These are phyloP conservation scores for Prinsepia uniflora DNA, from an alignment of 306 rosid species.

Conservation along the genomic window DNA sequence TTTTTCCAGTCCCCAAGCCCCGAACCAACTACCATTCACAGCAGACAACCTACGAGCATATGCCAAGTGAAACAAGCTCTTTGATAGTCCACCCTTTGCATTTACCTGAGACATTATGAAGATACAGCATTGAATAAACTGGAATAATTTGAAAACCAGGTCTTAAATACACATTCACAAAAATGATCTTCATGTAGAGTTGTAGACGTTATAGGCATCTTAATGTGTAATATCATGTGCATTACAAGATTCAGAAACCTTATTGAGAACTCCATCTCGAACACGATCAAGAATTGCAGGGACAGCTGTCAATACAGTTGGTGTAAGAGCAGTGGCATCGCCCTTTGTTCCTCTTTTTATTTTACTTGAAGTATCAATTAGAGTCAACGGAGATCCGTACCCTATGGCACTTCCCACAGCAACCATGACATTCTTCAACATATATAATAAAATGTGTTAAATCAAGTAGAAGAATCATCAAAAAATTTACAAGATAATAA, in stretches of 20 bases:
- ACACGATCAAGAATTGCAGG: constrained; percentile 99
- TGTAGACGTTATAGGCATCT: neutral
- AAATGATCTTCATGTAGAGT: neutral
- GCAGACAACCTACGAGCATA: constrained; percentile 80
- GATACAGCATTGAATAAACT: constrained; percentile 18
- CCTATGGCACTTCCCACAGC: constrained; percentile 90
- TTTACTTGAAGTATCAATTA: constrained; percentile 94
- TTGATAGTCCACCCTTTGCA: constrained; percentile 70
- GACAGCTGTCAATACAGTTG: constrained; percentile 88
- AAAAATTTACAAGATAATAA: neutral
- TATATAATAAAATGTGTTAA: constrained; percentile 30
- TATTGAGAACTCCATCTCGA: constrained; percentile 84
- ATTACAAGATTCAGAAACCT: constrained; percentile 51
- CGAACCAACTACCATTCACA: constrained; percentile 90
- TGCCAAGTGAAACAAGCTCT: constrained; percentile 82
- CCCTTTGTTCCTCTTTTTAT: constrained; percentile 83
- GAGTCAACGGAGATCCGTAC: constrained; percentile 89
- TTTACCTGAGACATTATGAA: constrained; percentile 55
- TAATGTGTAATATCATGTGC: constrained; percentile 4
- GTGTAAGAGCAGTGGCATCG: constrained; percentile 67
- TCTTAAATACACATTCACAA: neutral
- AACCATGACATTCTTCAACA: constrained; percentile 63
- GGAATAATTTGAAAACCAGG: constrained; percentile 13
- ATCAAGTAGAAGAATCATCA: constrained; percentile 16
- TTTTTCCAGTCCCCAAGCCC: constrained; percentile 91